Conservation (phyloP, 2,329 filamentous ascomycete genomes). For the Fusarium sp. region DNA sequence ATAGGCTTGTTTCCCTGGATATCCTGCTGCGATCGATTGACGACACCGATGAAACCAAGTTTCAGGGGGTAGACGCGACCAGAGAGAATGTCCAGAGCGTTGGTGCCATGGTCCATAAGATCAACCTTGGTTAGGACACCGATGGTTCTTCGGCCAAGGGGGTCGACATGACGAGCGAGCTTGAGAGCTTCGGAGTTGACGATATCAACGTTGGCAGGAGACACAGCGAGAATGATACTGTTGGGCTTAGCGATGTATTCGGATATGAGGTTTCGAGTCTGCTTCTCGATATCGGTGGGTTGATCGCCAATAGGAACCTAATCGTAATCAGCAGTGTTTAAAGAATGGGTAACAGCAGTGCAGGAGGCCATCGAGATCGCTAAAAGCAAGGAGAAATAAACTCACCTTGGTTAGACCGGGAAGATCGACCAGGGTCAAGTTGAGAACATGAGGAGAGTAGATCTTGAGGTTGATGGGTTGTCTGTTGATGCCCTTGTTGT, state of each 20-base stretch:
- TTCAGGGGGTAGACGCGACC: slow-evolving; percentile 97
- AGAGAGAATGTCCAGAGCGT: slow-evolving; percentile 96
- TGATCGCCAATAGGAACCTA: slow-evolving; percentile 97
- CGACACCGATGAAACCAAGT: slow-evolving; percentile 96
- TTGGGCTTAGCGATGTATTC: slow-evolving; percentile 99
- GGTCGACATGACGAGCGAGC: slow-evolving; percentile 95
- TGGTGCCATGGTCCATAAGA: slow-evolving; percentile 98
- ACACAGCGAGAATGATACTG: slow-evolving; percentile 96
- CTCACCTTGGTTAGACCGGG: slow-evolving; percentile 92
- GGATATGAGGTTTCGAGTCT: slow-evolving; percentile 94
- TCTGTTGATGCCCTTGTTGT: slow-evolving; percentile 97
- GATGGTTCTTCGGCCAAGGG: slow-evolving; percentile 93
- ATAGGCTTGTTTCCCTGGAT: slow-evolving; percentile 97
- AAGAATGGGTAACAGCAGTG: slow-evolving; percentile 25
- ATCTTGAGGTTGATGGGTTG: slow-evolving; percentile 99
- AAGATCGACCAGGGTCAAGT: slow-evolving; percentile 94
- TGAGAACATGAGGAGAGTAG: slow-evolving; percentile 96
- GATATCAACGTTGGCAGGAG: slow-evolving; percentile 96
- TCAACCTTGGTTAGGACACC: slow-evolving; percentile 97
- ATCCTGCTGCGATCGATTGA: slow-evolving; percentile 98
- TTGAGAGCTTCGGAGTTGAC: slow-evolving; percentile 99
- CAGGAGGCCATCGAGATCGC: slow-evolving; percentile 23
- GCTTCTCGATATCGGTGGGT: slow-evolving; percentile 97
- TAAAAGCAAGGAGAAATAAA: slow-evolving; percentile 35
- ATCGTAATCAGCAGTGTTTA: slow-evolving; percentile 36